A percentile compares a stretch with the other conserved stretches of the same genome.
phyloP scores from a whole-genome alignment of 1,284 basidiomycete genomes.

The Salmacisia buchloeana region DNA sequence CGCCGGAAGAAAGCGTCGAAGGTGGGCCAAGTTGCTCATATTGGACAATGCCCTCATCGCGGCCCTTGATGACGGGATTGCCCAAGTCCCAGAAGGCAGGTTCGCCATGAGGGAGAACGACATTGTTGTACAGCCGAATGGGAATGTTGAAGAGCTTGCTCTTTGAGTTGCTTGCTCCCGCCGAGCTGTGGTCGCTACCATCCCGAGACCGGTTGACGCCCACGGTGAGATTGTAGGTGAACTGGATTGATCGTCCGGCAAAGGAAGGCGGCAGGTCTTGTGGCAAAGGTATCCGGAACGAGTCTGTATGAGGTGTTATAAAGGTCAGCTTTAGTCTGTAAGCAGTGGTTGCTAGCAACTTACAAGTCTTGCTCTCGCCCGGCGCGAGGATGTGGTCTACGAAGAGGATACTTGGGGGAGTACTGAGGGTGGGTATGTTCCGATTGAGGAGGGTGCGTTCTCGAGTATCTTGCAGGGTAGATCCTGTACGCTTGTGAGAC shows the following conservation, averaged over 20 bases:
- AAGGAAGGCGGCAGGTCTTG: conserved; percentile 80
- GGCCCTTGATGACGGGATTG: conserved; percentile 51
- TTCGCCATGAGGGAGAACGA: conserved; percentile 52
- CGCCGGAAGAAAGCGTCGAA: background rate
- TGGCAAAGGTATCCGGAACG: conserved; percentile 51
- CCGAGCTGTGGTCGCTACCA: conserved; percentile 36
- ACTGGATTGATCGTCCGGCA: conserved; percentile 71
- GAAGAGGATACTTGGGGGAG: conserved; percentile 74
- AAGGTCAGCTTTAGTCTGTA: background rate
- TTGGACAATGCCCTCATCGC: conserved; percentile 34
- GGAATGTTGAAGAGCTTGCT: conserved; percentile 82
- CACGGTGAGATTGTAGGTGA: conserved; percentile 81
- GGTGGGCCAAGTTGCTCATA: background rate
- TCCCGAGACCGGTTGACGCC: conserved; percentile 64
- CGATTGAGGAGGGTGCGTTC: conserved; percentile 48
- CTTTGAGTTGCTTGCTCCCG: too few relatives aligned
- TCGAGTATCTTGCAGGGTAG: conserved; percentile 60
- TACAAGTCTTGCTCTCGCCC: conserved; percentile 75
- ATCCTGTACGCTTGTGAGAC: conserved; percentile 52
- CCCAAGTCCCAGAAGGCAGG: conserved; percentile 52
- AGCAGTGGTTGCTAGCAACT: conserved; percentile 46
- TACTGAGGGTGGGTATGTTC: conserved; percentile 71
- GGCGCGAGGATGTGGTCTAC: conserved; percentile 71
- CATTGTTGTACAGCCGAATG: conserved; percentile 77
- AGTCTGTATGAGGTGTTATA: conserved; percentile 5